A percentile compares a stretch with the other conserved stretches of the same genome.
These are phyloP conservation scores for Nigrospora osmanthi DNA, from an alignment of 2,329 filamentous ascomycete species.

Conservation along the genomic window DNA sequence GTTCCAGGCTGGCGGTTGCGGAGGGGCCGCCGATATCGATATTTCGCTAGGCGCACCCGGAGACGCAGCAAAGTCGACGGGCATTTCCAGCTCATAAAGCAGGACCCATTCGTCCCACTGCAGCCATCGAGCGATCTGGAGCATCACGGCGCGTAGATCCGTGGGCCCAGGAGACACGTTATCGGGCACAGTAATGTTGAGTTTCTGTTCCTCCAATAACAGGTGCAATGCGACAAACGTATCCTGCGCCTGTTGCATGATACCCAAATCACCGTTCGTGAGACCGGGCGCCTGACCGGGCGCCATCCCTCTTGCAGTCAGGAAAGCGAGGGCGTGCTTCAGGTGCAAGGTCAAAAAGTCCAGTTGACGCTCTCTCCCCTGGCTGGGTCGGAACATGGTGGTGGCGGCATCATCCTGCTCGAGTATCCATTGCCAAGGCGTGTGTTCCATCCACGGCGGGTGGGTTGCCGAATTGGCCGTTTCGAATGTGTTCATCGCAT, in stretches of 20 bases:
- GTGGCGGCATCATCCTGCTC: slow-evolving; percentile 40
- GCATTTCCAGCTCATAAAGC: slow-evolving; percentile 45
- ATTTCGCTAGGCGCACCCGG: slow-evolving; percentile 1
- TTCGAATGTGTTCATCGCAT: slow-evolving; percentile 36
- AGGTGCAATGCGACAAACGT: slow-evolving; percentile 74
- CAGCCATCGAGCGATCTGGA: slow-evolving; percentile 77
- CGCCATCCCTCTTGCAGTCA: slow-evolving; percentile 24
- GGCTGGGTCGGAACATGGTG: slow-evolving; percentile 15
- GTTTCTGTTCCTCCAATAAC: slow-evolving; percentile 81
- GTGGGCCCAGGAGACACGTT: slow-evolving; percentile 33
- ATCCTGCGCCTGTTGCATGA: slow-evolving; percentile 49
- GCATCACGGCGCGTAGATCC: slow-evolving; percentile 64
- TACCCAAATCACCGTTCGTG: too few relatives aligned
- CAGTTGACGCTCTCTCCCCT: slow-evolving; percentile 13
- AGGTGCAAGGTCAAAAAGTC: slow-evolving; percentile 44
- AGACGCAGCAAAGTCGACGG: slow-evolving; percentile 29
- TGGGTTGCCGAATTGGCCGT: slow-evolving; percentile 39
- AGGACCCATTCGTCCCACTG: slow-evolving; percentile 51
- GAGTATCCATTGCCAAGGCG: slow-evolving; percentile 65
- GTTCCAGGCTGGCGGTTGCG: slow-evolving; percentile 23
- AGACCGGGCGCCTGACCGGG: slow-evolving; percentile 38
- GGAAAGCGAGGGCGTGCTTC: slow-evolving; percentile 55
- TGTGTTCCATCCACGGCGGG: slow-evolving; percentile 51
- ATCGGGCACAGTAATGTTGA: slow-evolving; percentile 52
- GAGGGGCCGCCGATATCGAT: slow-evolving; percentile 4